Conservation (phyloP, 148 eudicot species). For the Rhododendron kiyosumense region DNA sequence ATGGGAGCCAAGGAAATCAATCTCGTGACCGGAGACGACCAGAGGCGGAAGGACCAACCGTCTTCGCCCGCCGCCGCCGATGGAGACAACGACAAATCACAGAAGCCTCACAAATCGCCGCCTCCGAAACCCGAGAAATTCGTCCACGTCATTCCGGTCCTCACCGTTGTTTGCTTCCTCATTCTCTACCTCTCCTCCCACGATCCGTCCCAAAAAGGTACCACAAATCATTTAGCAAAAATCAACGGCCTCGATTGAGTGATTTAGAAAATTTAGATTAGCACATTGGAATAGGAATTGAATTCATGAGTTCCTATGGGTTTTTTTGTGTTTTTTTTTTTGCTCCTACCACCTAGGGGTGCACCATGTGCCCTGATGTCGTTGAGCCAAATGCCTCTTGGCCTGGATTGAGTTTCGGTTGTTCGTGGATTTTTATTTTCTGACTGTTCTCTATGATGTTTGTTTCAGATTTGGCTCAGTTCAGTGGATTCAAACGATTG, state of each 20-base stretch:
- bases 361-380: no score
- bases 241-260: not conserved
- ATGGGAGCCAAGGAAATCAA: not conserved
- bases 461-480: slow-evolving; percentile 31
- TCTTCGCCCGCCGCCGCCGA: slow-evolving; percentile 16
- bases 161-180: slow-evolving; percentile 62
- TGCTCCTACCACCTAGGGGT: no score
- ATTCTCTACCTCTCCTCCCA: slow-evolving; percentile 75
- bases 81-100: slow-evolving; percentile 44
- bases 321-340: no score
- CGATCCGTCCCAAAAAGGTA: slow-evolving; percentile 70
- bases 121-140: slow-evolving; percentile 31
- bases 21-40: slow-evolving; percentile 20
- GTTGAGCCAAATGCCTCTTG: no score
- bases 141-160: slow-evolving; percentile 68
- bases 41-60: slow-evolving; percentile 23
- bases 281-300: no score
- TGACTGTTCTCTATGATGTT: not conserved
- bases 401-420: no score
- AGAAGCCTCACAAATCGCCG: slow-evolving; percentile 36
- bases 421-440: not conserved
- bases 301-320: no score
- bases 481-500: slow-evolving; percentile 17
- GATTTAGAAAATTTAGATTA: no score
- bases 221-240: not conserved